Percentiles rank a stretch among this genome's conserved stretches.
Evolutionary conservation across 2,329 filamentous ascomycete genomes (phyloP).

Genomic region (Clonostachys rhizophaga): DNA sequence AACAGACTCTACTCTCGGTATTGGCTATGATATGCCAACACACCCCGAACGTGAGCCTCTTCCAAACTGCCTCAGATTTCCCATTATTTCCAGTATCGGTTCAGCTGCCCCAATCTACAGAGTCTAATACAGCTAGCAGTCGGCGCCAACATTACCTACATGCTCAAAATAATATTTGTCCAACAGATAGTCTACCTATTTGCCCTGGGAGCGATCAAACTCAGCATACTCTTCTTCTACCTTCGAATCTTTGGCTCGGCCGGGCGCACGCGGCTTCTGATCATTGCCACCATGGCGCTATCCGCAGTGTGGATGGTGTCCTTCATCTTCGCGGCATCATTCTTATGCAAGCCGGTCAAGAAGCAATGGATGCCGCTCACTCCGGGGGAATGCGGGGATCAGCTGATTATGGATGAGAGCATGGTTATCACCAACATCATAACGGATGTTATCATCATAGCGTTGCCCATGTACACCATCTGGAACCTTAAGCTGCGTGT

Average conservation of each 20-base stretch:
- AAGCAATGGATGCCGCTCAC: background rate
- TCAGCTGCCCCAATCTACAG: background rate
- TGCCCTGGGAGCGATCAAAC: background rate
- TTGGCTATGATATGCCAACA: background rate
- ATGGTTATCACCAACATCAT: constrained; percentile 22
- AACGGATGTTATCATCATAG: constrained; percentile 25
- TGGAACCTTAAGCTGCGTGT: constrained; percentile 19
- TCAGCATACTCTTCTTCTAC: background rate
- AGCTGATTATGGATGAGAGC: constrained; percentile 9
- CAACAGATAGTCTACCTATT: background rate
- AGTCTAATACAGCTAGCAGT: background rate
- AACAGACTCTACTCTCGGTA: background rate
- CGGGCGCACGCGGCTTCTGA: constrained; percentile 50
- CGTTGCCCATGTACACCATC: constrained; percentile 26
- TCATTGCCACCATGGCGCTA: constrained; percentile 70
- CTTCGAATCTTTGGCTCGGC: constrained; percentile 55
- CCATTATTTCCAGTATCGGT: background rate
- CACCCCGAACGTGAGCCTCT: background rate
- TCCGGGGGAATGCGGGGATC: background rate
- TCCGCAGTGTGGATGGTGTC: background rate
- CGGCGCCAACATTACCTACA: background rate
- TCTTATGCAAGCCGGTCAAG: background rate
- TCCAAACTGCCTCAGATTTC: background rate
- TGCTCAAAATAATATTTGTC: background rate
- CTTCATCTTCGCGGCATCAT: background rate